Conservation (phyloP, 306 rosid species). For the Ochetophila trinervis region DNA sequence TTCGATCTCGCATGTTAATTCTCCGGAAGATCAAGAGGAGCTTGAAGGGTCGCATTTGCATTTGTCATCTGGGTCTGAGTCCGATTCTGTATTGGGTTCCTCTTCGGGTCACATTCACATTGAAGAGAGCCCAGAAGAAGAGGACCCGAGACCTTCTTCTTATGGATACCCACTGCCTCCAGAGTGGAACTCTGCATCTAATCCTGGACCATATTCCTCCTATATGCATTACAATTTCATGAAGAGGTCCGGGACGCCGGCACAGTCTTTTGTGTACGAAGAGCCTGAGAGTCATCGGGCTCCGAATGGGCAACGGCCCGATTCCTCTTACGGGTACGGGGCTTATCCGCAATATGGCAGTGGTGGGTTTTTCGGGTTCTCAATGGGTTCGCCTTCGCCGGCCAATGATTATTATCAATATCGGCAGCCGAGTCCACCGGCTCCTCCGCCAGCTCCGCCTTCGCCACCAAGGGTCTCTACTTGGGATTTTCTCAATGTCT, state of each 20-base stretch:
- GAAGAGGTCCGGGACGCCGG: constrained; percentile 56
- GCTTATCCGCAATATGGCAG: constrained; percentile 31
- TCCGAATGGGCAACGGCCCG: constrained; percentile 42
- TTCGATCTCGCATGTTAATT: constrained; percentile 40
- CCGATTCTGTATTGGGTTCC: constrained; percentile 53
- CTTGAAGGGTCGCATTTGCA: constrained; percentile 61
- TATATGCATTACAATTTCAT: constrained; percentile 41
- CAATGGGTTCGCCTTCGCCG: constrained; percentile 40
- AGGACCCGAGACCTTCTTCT: constrained; percentile 6
- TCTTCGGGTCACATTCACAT: constrained; percentile 59
- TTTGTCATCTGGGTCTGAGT: constrained; percentile 58
- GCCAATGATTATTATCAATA: constrained; percentile 21
- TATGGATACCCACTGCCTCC: constrained; percentile 26
- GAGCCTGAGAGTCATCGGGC: constrained; percentile 48
- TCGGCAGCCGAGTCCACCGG: constrained; percentile 36
- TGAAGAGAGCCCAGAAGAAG: constrained; percentile 42
- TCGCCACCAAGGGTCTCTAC: constrained; percentile 74
- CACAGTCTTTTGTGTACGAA: constrained; percentile 47
- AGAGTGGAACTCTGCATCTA: constrained; percentile 3
- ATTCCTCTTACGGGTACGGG: constrained; percentile 34
- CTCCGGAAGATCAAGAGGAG: constrained; percentile 26
- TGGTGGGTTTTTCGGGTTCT: constrained; percentile 58
- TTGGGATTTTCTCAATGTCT: constrained; percentile 84
- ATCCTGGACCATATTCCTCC: background rate
- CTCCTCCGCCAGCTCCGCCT: constrained; percentile 75